Conservation (phyloP, 371 early-diverging fungal genomes). For the Mucor indicus region DNA sequence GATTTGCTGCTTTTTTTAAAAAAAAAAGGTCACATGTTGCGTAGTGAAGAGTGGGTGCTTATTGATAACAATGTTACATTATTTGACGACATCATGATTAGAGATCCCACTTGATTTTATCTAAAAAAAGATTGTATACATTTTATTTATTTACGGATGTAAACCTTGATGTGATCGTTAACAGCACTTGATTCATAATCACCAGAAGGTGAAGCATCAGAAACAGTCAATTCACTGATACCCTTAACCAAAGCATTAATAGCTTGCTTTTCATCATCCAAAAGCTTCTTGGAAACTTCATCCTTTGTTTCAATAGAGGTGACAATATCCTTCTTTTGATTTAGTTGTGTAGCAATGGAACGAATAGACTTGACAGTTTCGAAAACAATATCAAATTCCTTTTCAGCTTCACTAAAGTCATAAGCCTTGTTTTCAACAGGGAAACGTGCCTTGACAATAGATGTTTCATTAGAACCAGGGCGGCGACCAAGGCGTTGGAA, state of each 20-base stretch:
- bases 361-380: slow-evolving; percentile 76
- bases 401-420: slow-evolving; percentile 59
- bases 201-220: slow-evolving; percentile 58
- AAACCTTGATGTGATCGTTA: slow-evolving; percentile 31
- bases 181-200: slow-evolving; percentile 62
- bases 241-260: slow-evolving; percentile 75
- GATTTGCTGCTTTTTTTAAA: too few species aligned
- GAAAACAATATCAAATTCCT: slow-evolving; percentile 77
- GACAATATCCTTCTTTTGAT: slow-evolving; percentile 37
- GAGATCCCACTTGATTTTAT: too few species aligned
- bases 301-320: slow-evolving; percentile 30
- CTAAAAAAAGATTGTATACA: neutral
- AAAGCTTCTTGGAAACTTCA: slow-evolving; percentile 18
- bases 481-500: slow-evolving; percentile 91
- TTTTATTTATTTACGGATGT: slow-evolving; percentile 26
- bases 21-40: too few species aligned
- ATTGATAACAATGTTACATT: too few species aligned
- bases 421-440: slow-evolving; percentile 58
- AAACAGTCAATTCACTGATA: slow-evolving; percentile 57
- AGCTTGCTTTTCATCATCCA: slow-evolving; percentile 47
- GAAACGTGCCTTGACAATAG: slow-evolving; percentile 69
- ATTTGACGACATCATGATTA: too few species aligned
- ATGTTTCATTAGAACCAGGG: slow-evolving; percentile 50
- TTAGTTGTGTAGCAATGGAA: slow-evolving; percentile 52
- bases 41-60: too few species aligned